Evolutionary conservation across 305 asterid genomes (phyloP).

Genomic region (Solanum hybrid): DNA sequence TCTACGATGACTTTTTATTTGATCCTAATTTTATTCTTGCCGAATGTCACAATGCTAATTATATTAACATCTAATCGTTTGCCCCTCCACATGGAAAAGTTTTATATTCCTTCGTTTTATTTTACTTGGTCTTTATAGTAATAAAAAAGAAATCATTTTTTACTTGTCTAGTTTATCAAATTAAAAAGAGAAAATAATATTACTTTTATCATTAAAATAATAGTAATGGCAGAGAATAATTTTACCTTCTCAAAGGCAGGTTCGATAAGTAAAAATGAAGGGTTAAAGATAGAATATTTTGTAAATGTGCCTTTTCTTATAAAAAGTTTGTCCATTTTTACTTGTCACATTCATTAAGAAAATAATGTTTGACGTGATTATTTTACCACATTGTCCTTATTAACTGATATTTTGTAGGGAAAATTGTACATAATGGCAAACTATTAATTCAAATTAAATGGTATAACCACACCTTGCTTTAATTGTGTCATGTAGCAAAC

Average conservation of each 20-base stretch:
- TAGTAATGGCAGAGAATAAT: neutral
- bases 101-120: no score
- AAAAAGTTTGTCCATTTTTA: no score
- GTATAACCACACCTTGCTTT: no score
- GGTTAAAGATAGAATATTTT: neutral
- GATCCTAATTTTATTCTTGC: neutral
- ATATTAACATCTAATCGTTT: no score
- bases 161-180: no score
- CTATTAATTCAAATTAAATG: no score
- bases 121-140: neutral
- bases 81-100: neutral
- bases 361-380: neutral
- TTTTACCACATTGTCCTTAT: neutral
- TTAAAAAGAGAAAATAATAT: rapidly evolving
- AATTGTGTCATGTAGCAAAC: no score
- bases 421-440: no score
- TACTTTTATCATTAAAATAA: neutral
- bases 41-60: neutral
- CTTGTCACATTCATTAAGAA: neutral
- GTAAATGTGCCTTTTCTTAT: neutral
- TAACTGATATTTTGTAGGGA: neutral
- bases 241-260: neutral
- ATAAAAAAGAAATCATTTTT: no score
- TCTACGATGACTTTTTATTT: neutral
- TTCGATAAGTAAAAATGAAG: neutral